Evolutionary conservation across 495 filamentous ascomycete genomes (phyloP), one percentile per base, ranked within the genome.

Genomic region (Clavariopsis aquatica): DNA sequence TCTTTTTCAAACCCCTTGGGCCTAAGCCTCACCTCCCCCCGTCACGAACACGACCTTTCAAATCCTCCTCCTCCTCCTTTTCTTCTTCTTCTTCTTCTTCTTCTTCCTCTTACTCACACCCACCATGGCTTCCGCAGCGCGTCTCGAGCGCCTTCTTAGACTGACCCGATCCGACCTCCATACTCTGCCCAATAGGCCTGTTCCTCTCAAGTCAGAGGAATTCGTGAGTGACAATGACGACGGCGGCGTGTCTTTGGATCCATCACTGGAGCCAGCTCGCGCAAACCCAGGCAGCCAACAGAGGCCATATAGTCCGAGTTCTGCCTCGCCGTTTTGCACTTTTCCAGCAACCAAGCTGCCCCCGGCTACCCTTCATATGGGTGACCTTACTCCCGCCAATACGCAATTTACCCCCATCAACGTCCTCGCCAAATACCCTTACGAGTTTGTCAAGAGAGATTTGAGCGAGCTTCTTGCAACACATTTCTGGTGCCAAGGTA

Each of bases 391-490:
- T 41, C 47, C 58, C 17, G 26, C 57, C 23, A 17, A 26, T 20
- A 26, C 60, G 20, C 15, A 43, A 12, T 92, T 92, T 73, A 83
- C 78, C 57, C 85, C 88, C 0, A 84, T 87, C 62, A 68, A 78
- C 15, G 77, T 84, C 0, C 75, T 93, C 31, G 78, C 71, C 36
- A 80, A 78, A 36, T 92, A 85, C 66, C 84, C 85, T 0, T 83
- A 85, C 72, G 81, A 76, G 49, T 88, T 84, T 66, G 75, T 87
- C 57, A 75, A 77, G 41, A 77, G 77, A 23, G 54, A 75, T 0
- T 76, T 81, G 49, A 71, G 75, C 10, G 71, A 82, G 69, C 67
- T 67, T 8, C 82, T 85, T 59, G 78, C 87, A 59, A 75, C 76
- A 22, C 66, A 53, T 2, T 86, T 84, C 38, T 43, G 38, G 38